phyloP scores from a whole-genome alignment of 139 green algal species.

The Gonium pectorale region DNA sequence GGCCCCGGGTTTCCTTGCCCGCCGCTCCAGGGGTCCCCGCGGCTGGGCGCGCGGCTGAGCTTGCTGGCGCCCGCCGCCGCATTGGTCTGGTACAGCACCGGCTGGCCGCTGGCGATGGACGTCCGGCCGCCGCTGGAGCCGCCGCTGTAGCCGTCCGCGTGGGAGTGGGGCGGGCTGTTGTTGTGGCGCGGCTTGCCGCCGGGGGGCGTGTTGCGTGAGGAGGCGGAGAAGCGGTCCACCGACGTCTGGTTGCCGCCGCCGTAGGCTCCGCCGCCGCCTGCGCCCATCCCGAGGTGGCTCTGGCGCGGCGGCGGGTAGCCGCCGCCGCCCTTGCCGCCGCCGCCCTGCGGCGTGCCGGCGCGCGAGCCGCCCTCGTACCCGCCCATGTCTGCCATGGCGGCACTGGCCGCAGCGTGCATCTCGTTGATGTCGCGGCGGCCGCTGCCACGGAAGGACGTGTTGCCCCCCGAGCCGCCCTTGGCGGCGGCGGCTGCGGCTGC shows the following conservation, averaged over 20 bases:
- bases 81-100: constrained; percentile 57
- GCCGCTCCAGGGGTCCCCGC: constrained; percentile 43
- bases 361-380: constrained; percentile 24
- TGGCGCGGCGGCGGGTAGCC: constrained; percentile 14
- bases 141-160: neutral
- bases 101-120: constrained; percentile 22
- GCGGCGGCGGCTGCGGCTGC: neutral
- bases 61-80: constrained; percentile 7
- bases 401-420: constrained; percentile 60
- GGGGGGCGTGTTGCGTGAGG: constrained; percentile 4
- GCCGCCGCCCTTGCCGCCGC: neutral
- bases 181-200: constrained; percentile 32
- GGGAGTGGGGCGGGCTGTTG: constrained; percentile 25
- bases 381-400: constrained; percentile 3
- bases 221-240: constrained; percentile 19
- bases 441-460: constrained; percentile 57
- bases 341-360: constrained; percentile 19
- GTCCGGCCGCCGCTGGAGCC: neutral
- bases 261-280: neutral
- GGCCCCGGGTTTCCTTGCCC: neutral
- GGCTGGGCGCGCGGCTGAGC: constrained; percentile 46
- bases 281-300: constrained; percentile 11
- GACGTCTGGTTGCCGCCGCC: neutral
- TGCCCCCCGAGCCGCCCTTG: constrained; percentile 24
- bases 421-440: constrained; percentile 67